Conservation (phyloP, 2,329 filamentous ascomycete genomes). For the Parascedosporium putredinis region DNA sequence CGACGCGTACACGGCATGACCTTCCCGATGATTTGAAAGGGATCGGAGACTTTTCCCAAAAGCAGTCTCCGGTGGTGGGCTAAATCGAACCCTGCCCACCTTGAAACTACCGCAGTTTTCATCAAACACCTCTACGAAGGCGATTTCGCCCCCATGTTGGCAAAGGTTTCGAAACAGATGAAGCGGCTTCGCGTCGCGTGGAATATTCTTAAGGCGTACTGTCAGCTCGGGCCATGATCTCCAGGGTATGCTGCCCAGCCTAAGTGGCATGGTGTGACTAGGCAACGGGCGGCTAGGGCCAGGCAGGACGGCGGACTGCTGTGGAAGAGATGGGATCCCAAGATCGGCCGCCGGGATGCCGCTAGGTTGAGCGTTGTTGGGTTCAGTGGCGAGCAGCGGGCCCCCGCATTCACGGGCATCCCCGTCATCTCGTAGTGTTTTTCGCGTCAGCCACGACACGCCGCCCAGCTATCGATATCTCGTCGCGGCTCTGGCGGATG, state of each 20-base stretch:
- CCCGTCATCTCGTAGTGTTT: too few species aligned
- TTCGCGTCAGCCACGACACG: too few species aligned
- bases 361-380: too few species aligned
- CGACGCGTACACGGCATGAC: neutral
- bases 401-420: too few species aligned
- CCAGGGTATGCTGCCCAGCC: conserved; percentile 18
- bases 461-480: too few species aligned
- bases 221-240: conserved; percentile 22
- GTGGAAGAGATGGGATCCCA: too few species aligned
- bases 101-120: conserved; percentile 25
- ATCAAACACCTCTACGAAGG: conserved; percentile 45
- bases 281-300: too few species aligned
- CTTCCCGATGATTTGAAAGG: neutral
- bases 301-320: too few species aligned
- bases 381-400: too few species aligned
- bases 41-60: conserved; percentile 34
- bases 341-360: too few species aligned
- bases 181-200: conserved; percentile 25
- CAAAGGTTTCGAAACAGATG: conserved; percentile 43
- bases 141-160: conserved; percentile 36
- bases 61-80: conserved; percentile 38
- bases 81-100: conserved; percentile 42
- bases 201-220: conserved; percentile 24
- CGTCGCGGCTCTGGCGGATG: too few species aligned
- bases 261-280: too few species aligned